A percentile compares a stretch with the other conserved stretches of the same genome.
Evolutionary conservation across 352 stramenopile genomes (phyloP).

Genomic region (Pythium apleroticum): DNA sequence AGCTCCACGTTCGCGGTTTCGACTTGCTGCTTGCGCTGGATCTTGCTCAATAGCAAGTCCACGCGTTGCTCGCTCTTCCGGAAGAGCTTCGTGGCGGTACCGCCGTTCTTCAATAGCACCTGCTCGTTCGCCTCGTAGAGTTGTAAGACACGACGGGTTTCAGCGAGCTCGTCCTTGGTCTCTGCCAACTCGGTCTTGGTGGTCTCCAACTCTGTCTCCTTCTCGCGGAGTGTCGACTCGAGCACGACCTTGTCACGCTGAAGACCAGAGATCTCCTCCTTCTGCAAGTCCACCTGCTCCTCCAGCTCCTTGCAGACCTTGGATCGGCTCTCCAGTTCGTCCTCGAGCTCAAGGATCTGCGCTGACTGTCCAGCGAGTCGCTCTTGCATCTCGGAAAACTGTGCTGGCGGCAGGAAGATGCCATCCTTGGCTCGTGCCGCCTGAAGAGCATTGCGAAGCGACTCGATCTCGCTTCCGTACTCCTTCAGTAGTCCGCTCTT

Average conservation of each 20-base stretch:
- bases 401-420: constrained; percentile 87
- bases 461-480: constrained; percentile 91
- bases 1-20: constrained; percentile 53
- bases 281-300: constrained; percentile 54
- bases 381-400: constrained; percentile 92
- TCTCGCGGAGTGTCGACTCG: constrained; percentile 19
- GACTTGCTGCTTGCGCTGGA: constrained; percentile 50
- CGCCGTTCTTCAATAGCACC: constrained; percentile 51
- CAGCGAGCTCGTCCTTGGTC: constrained; percentile 40
- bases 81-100: constrained; percentile 52
- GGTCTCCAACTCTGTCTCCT: constrained; percentile 23
- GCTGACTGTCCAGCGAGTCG: constrained; percentile 63
- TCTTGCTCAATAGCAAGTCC: constrained; percentile 51
- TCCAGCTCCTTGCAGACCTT: constrained; percentile 69
- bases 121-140: constrained; percentile 60
- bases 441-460: constrained; percentile 72
- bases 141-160: constrained; percentile 38
- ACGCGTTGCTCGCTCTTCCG: constrained; percentile 52
- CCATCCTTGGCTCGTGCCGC: constrained; percentile 90
- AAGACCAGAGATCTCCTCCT: constrained; percentile 45
- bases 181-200: constrained; percentile 42
- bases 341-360: constrained; percentile 79
- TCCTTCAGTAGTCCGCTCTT: constrained; percentile 90
- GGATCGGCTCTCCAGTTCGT: constrained; percentile 74
- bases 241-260: constrained; percentile 47